Conservation (phyloP, 2,329 filamentous ascomycete genomes). For the Leptoxyphium fumago region DNA sequence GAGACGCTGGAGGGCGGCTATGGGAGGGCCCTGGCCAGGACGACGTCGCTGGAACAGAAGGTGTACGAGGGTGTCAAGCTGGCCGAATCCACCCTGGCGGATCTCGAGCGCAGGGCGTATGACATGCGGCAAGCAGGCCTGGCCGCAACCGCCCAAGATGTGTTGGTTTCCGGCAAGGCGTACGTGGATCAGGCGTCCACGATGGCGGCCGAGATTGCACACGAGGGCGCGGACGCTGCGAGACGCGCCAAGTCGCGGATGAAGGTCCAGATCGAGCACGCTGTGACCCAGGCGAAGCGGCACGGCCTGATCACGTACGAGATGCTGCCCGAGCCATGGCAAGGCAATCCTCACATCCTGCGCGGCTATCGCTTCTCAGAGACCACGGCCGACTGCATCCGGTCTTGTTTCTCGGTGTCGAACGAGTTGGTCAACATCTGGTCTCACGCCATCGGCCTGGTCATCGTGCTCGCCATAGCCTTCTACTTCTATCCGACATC, state of each 20-base stretch:
- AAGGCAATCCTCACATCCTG: conserved; percentile 84
- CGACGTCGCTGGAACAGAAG: conserved; percentile 83
- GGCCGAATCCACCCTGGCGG: conserved; percentile 70
- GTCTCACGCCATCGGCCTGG: conserved; percentile 81
- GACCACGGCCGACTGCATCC: conserved; percentile 76
- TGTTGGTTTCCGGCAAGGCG: conserved; percentile 65
- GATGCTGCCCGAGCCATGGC: conserved; percentile 82
- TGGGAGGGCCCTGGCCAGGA: conserved; percentile 68
- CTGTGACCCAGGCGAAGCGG: conserved; percentile 67
- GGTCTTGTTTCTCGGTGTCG: conserved; percentile 58
- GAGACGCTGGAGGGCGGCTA: conserved; percentile 83
- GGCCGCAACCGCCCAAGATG: conserved; percentile 52
- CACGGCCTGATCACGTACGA: conserved; percentile 77
- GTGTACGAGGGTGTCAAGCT: conserved; percentile 74
- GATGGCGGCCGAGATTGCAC: conserved; percentile 59
- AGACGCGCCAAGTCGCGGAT: conserved; percentile 55
- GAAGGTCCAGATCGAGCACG: conserved; percentile 56
- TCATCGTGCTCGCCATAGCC: conserved; percentile 74
- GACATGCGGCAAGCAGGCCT: conserved; percentile 67
- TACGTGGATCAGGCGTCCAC: conserved; percentile 68
- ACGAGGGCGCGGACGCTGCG: conserved; percentile 72
- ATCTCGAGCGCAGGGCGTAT: conserved; percentile 71
- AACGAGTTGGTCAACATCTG: conserved; percentile 98
- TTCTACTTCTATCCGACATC: conserved; percentile 93
- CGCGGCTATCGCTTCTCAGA: conserved; percentile 88